Conservation (phyloP, 2,329 filamentous ascomycete species). For the Torrubiella hemipterigena region DNA sequence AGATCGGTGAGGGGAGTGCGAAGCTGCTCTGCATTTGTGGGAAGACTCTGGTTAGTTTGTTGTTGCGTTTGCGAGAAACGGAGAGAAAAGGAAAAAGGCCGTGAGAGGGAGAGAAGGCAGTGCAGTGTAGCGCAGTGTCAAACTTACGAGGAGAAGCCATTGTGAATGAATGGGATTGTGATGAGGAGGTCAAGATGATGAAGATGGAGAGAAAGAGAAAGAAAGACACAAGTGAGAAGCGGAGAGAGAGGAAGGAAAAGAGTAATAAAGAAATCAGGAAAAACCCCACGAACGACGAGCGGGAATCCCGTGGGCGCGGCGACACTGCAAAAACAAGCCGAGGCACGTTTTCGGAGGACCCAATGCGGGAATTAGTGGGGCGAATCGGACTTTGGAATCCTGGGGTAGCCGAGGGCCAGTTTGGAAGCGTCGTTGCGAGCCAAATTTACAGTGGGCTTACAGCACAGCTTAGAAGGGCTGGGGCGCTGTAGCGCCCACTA, state of each 20-base stretch:
- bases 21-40: conserved; percentile 38
- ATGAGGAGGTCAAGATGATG: conserved; percentile 9
- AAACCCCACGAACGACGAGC: conserved; percentile 1
- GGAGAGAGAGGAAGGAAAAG: conserved; percentile 3
- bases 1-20: conserved; percentile 90
- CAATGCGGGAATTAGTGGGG: neutral
- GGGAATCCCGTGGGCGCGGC: no score
- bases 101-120: neutral
- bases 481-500: no score
- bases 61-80: neutral
- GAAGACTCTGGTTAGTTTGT: conserved; percentile 3
- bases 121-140: no score
- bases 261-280: conserved; percentile 7
- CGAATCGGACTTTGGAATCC: no score
- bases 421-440: conserved; percentile 3
- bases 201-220: conserved; percentile 2
- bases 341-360: neutral
- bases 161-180: conserved; percentile 13
- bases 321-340: neutral
- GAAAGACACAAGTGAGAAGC: conserved; percentile 7
- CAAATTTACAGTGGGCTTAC: no score
- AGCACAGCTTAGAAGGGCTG: no score
- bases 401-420: neutral
- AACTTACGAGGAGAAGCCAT: conserved; percentile 61
- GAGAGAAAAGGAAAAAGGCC: conserved; percentile 1